These are phyloP conservation scores for Apostasia ramifera DNA, from an alignment of 106 monocot species.

Conservation along the genomic window DNA sequence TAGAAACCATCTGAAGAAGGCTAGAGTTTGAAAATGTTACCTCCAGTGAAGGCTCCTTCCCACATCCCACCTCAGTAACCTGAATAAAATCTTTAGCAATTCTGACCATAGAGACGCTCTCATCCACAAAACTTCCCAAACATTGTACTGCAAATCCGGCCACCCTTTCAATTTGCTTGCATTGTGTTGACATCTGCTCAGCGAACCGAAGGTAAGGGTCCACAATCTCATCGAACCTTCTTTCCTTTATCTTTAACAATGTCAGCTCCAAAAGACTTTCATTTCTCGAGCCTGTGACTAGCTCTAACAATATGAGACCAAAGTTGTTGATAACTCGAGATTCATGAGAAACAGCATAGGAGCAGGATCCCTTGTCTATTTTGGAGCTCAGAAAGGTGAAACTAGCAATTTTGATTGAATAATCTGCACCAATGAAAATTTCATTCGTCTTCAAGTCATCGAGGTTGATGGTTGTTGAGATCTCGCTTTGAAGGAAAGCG, in stretches of 20 bases:
- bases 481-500: slow-evolving; percentile 46
- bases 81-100: slow-evolving; percentile 48
- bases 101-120: slow-evolving; percentile 22
- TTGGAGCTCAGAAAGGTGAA: slow-evolving; percentile 38
- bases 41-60: slow-evolving; percentile 39
- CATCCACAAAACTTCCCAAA: slow-evolving; percentile 21
- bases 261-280: slow-evolving; percentile 20
- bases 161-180: slow-evolving; percentile 53
- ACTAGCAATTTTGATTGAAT: slow-evolving; percentile 46
- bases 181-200: slow-evolving; percentile 23
- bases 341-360: slow-evolving; percentile 14
- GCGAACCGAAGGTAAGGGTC: slow-evolving; percentile 49
- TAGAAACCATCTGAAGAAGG: slow-evolving; percentile 84
- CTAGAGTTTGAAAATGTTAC: slow-evolving; percentile 80
- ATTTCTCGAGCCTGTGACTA: slow-evolving; percentile 39
- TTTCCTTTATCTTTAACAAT: slow-evolving; percentile 36
- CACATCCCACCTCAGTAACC: slow-evolving; percentile 25
- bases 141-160: slow-evolving; percentile 43
- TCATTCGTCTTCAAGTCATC: slow-evolving; percentile 53
- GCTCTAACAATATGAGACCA: slow-evolving; percentile 58
- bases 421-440: slow-evolving; percentile 34
- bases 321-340: slow-evolving; percentile 43
- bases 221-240: slow-evolving; percentile 54
- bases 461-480: slow-evolving; percentile 35
- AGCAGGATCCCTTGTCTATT: slow-evolving; percentile 13